Base-by-base conservation (phyloP, 2,329 filamentous ascomycete genomes). In the Aspergillus caelatus region DNA sequence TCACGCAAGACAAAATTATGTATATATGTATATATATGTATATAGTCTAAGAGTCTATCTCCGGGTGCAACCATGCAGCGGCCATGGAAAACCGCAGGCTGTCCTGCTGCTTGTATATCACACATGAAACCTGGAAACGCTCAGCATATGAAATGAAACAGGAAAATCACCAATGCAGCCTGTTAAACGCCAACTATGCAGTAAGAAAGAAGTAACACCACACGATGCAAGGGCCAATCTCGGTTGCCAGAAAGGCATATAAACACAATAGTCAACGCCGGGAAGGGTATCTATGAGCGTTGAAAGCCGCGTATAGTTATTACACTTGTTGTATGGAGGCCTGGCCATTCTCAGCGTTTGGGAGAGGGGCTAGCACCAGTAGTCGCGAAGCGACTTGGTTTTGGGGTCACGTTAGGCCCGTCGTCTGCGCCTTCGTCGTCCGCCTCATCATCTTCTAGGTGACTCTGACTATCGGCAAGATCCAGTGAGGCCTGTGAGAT, bases 401-500 rank as follows among this genome's bases (percentile, higher is more conserved):
- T 53, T n/a, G 39, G 30, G 16, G 30, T 12, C 14, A 16, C 53
- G 3, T 34, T 48, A 9, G 30, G 12, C 62, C 58, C 58, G n/a
- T 65, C 50, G 12, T 60, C 58, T 12, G 53, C 28, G 43, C 57
- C 57, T 1, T 68, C 70, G 19, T 74, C 74, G 1, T 74, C 74
- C 12, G 70, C 66, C 4, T 64, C 34, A 55, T 70, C 64, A n/a
- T 67, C 65, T 34, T 70, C 67, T 14, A 66, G 66, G 23, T 70
- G 52, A 45, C 72, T 68, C 30, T 77, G 73, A 26, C 83, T 83
- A 5, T 86, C 75, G 9, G 69, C 68, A 60, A 84, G 68, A 54
- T 86, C 84, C 14, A 83, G 81, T 72, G 58, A 75, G 32, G 70
- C 72, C 54, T 74, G 74, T 3, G 77, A 77, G 41, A 78, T 69